A percentile compares a stretch with the other conserved stretches of the same genome.
Evolutionary conservation across 2,329 filamentous ascomycete genomes (phyloP).

Genomic region (Reticulascus tulasneorum): DNA sequence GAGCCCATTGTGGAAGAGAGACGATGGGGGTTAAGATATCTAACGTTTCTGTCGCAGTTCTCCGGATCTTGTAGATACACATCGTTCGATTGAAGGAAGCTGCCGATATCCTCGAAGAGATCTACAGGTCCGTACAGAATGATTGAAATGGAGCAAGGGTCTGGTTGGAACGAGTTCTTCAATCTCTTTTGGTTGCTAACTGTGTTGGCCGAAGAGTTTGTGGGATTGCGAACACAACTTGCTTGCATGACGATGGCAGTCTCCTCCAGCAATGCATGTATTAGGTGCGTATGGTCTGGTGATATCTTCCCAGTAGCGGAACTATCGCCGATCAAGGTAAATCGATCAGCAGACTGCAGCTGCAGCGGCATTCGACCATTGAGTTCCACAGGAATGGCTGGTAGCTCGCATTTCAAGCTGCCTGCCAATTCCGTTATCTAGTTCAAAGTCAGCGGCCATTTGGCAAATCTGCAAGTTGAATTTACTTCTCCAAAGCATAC

Average conservation of each 20-base stretch:
- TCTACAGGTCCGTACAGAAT: conserved; percentile 25
- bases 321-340: too few relatives aligned
- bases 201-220: background rate
- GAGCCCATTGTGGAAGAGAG: conserved; percentile 18
- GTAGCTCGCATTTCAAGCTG: background rate
- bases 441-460: background rate
- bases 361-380: too few relatives aligned
- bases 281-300: too few relatives aligned
- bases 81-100: conserved; percentile 25
- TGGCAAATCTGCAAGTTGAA: background rate
- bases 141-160: conserved; percentile 11
- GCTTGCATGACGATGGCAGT: background rate
- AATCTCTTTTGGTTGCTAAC: too few relatives aligned
- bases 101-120: conserved; percentile 22
- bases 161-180: background rate
- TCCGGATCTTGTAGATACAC: conserved; percentile 30
- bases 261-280: background rate
- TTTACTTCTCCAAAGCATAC: conserved; percentile 2
- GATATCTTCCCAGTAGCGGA: background rate
- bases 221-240: background rate
- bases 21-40: conserved; percentile 32
- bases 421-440: background rate
- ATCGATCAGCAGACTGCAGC: too few relatives aligned
- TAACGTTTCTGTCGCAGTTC: conserved; percentile 19
- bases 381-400: background rate